Base-by-base conservation (phyloP, 176 grass and related monocot genomes). In the Rhynchospora breviuscula region DNA sequence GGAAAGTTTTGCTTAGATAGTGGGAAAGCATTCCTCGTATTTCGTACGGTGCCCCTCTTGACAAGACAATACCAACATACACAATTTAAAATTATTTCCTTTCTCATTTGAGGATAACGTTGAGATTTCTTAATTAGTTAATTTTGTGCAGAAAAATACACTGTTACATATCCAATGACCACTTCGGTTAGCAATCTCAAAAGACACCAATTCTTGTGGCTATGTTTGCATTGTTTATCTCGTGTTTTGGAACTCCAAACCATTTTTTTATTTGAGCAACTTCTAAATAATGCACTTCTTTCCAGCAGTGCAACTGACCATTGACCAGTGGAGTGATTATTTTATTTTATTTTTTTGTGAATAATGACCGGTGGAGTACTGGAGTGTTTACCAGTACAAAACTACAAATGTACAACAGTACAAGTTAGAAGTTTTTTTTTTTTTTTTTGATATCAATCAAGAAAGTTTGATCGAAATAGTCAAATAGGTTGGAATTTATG, bases 11-110 rank as follows among this genome's bases (percentile, higher is more conserved):
- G 25, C 60, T 58, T 14, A 61, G 78, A 45, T 45, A 11, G 29
- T 43, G 54, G 58, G 72, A 77, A 17, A 21, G 10, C 48, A 57
- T 79, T 79, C 77, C 77, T 79, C 29, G 77, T 79, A 61, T 79
- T 44, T 79, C 53, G 77, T 17, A 79, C 6, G 3, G 1, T 60
- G 73, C 23, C 51, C 15, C 73, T 56, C 18, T 19, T 40, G 77
- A 79, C 52, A 35, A 59, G 77, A 79, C 77, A 61, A 79, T 12
- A 79, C 77, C 14, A 60, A 13, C 21, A 13, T 51, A 25, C 14
- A 13, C 12, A 6, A 52, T 25, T 52, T 26, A 25, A 74, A 22
- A 21, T 74, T 26, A 12, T 74, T 6, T 31, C 25, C 1, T 25
- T 9, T 74, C 23, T 1, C 44, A 26, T 23, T 25, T 2, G 43